Base-by-base conservation (phyloP, 768 basidiomycete species). In the Hypholoma fasciculare region DNA sequence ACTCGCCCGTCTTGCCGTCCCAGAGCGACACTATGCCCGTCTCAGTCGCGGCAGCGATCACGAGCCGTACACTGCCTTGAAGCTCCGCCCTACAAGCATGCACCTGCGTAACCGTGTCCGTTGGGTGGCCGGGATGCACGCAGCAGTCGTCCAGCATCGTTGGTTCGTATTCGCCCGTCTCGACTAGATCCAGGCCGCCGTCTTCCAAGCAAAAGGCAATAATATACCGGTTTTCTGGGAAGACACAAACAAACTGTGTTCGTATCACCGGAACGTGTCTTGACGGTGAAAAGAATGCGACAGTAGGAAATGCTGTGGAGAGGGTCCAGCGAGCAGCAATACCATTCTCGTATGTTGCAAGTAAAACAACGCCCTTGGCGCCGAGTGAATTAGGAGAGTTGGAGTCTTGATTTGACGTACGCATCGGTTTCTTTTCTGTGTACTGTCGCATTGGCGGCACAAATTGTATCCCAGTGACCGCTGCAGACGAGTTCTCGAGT, bases 21-120 rank as follows among this genome's bases (percentile, higher is more conserved):
- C 91, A 94, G 12, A 94, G 64, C 0, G 92, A 89, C 19, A 93
- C 76, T 9, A 82, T 75, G 9, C 92, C 91, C 1, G 81, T 77
- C 51, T 85, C 81, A 2, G 90, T 88, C 16, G 84, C 83, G 12
- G 82, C 81, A 40, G 78, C 85, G 14, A 92, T 68, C 59, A 93
- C 76, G 14, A 85, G 68, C 17, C 80, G 81, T 13, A 71, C 71
- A 47, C 69, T 73, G 6, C 83, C 83, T 38, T 77, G 81, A 51
- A 89, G 66, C 52, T 82, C 79, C 49, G 82, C 69, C 47, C 72
- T 71, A 61, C 82, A 85, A 3, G 81, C 81, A 68, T 86, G 79
- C 19, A 83, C 78, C 59, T 74, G 77, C 44, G 79, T 72, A 30
- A 87, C 82, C 7, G 71, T 68, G 66, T 92, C 88, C 14, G 71